Evolutionary conservation across 2,329 filamentous ascomycete genomes (phyloP).

Genomic region (Aschersonia sp.): DNA sequence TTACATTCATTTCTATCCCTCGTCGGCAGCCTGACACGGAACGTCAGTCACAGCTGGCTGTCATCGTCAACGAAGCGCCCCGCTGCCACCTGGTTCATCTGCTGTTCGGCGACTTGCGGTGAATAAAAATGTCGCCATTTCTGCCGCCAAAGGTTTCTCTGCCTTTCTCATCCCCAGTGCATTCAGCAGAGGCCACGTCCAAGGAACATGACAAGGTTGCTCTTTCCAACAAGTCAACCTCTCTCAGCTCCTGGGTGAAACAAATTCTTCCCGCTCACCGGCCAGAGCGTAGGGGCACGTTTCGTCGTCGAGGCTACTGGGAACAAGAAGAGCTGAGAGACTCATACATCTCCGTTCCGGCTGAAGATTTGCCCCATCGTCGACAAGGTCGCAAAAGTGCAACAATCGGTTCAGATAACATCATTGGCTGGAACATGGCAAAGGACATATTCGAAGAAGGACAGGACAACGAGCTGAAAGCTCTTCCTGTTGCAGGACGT

Average conservation of each 20-base stretch:
- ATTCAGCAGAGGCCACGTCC: background rate
- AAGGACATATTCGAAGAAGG: conserved; percentile 9
- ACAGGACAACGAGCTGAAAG: too few species aligned
- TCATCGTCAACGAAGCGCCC: too few species aligned
- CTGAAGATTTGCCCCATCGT: conserved; percentile 4
- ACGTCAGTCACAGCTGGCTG: too few species aligned
- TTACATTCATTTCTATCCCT: too few species aligned
- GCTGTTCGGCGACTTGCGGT: too few species aligned
- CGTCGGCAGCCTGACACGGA: too few species aligned
- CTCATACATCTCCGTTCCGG: background rate
- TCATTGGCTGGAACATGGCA: conserved; percentile 22
- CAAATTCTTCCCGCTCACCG: conserved; percentile 33
- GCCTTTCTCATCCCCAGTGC: conserved; percentile 5
- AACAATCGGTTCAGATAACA: conserved; percentile 14
- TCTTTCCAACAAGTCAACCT: conserved; percentile 7
- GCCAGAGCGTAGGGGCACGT: conserved; percentile 34
- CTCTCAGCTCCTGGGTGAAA: conserved; percentile 25
- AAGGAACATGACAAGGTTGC: background rate
- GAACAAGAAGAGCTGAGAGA: conserved; percentile 8
- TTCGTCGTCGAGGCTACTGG: conserved; percentile 18
- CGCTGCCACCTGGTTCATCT: too few species aligned
- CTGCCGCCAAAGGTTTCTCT: conserved; percentile 7
- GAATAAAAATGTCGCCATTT: conserved; percentile 9
- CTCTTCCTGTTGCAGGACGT: too few species aligned
- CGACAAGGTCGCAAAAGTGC: conserved; percentile 7